Evolutionary conservation across 2,329 filamentous ascomycete species (phyloP), one percentile per base, ranked within the genome.

Genomic region (Pseudogymnoascus sp.): DNA sequence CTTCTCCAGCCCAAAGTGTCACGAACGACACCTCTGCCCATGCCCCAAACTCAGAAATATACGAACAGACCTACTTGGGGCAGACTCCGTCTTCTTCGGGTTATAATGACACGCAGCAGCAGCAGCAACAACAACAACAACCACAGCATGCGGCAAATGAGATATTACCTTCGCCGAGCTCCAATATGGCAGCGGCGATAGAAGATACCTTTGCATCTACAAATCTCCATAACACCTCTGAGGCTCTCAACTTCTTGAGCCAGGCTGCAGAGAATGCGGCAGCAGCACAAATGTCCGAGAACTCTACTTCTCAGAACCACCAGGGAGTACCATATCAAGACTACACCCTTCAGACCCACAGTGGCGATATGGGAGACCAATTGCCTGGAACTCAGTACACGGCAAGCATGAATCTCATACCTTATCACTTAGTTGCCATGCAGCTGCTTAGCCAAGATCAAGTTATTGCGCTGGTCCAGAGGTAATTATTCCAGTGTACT

Each of bases 171-270:
- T 45, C 41, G 21, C 41, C 41, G 21, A 26, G 41, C 12, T 45
- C 41, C 21, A 45, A 45, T 45, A 45, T 65, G 21, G 38, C 64
- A 33, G 61, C 63, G 4, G 66, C 69, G 59, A 71, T 77, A 4
- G 74, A 77, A 41, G 76, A 76, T 29, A 74, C 74, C 45, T 76
- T 77, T 63, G 74, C 74, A 1, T 74, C 76, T 0, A 73, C 73
- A 0, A 75, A 78, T 64, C 69, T 78, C 1, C 67, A 77, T 35
- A 76, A 77, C 16, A 76, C 76, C 1, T 77, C 76, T 1, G 76
- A 78, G 60, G 76, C 76, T 0, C 67, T 78, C 52, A 73, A 77
- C 61, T 64, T 78, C 16, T 65, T 78, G 23, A 76, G 75, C 29
- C 76, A 77, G 62, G 76, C 76, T 4, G 76, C 76, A 37, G 73